Evolutionary conservation across 176 grass and related monocot genomes (phyloP).

Genomic region (Triticum urartu): DNA sequence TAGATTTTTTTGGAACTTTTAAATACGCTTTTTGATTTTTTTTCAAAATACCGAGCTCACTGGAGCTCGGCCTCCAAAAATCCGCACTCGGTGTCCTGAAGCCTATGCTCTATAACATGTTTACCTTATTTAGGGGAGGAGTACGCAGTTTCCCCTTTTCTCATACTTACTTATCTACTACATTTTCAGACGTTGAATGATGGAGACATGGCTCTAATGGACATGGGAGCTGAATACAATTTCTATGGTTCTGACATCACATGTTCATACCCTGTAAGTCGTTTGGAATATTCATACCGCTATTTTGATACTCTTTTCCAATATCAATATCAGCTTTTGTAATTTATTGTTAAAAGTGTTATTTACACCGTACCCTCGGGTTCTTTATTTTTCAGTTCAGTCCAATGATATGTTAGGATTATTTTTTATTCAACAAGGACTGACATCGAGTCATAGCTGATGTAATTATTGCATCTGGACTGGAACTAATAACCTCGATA

Average conservation of each 20-base stretch:
- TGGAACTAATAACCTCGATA: not conserved
- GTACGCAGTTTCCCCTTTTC: not conserved
- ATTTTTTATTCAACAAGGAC: not conserved
- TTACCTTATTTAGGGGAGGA: not conserved
- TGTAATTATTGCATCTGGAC: not conserved
- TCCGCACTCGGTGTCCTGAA: too few species aligned
- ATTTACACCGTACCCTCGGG: slow-evolving; percentile 6
- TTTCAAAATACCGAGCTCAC: too few species aligned
- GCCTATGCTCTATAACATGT: too few species aligned
- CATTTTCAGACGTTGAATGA: slow-evolving; percentile 62
- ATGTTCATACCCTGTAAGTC: slow-evolving; percentile 92
- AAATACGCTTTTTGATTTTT: too few species aligned
- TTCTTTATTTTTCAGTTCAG: slow-evolving; percentile 15
- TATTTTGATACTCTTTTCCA: not conserved
- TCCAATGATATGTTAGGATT: slow-evolving; percentile 11
- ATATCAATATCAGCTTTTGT: too few species aligned
- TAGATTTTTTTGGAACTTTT: too few species aligned
- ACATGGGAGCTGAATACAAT: slow-evolving; percentile 92
- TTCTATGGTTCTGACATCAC: slow-evolving; percentile 97
- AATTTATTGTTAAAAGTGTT: slow-evolving; percentile 5
- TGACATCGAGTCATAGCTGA: not conserved
- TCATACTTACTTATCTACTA: slow-evolving; percentile 23
- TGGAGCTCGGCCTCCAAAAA: too few species aligned
- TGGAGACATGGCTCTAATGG: slow-evolving; percentile 87
- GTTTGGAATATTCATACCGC: slow-evolving; percentile 3